Evolutionary conservation across 768 basidiomycete species (phyloP).

Genomic region (Crepidotus variabilis): DNA sequence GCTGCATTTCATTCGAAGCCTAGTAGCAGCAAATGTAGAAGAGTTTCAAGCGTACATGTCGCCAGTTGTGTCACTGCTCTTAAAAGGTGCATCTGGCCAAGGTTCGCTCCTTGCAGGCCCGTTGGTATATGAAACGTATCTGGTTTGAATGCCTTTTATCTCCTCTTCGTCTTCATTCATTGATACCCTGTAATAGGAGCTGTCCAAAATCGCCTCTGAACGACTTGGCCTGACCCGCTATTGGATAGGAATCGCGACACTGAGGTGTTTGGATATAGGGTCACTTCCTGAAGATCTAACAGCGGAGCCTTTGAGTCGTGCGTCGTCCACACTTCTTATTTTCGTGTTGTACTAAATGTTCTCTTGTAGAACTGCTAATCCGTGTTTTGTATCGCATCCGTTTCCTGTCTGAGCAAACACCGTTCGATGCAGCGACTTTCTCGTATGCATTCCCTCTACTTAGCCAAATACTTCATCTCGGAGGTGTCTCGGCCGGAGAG

Average conservation of each 20-base stretch:
- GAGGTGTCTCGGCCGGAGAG: constrained; percentile 62
- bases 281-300: constrained; percentile 70
- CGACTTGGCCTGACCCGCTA: constrained; percentile 63
- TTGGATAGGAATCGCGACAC: constrained; percentile 81
- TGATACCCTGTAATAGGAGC: constrained; percentile 36
- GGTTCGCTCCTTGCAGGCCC: constrained; percentile 62
- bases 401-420: constrained; percentile 72
- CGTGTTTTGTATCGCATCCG: constrained; percentile 85
- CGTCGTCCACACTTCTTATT: constrained; percentile 16
- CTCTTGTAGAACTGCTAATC: constrained; percentile 59
- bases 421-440: constrained; percentile 85
- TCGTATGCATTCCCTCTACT: constrained; percentile 78
- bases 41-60: constrained; percentile 58
- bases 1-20: constrained; percentile 60
- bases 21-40: constrained; percentile 48
- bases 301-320: constrained; percentile 67
- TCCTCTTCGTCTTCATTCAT: constrained; percentile 2
- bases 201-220: constrained; percentile 71
- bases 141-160: constrained; percentile 46
- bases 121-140: constrained; percentile 69
- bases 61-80: constrained; percentile 51
- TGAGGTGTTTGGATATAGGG: constrained; percentile 65
- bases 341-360: background rate
- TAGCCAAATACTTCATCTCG: constrained; percentile 58
- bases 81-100: constrained; percentile 59